Base-by-base conservation (phyloP, 139 green algal species). In the Chlamydomonas urium region DNA sequence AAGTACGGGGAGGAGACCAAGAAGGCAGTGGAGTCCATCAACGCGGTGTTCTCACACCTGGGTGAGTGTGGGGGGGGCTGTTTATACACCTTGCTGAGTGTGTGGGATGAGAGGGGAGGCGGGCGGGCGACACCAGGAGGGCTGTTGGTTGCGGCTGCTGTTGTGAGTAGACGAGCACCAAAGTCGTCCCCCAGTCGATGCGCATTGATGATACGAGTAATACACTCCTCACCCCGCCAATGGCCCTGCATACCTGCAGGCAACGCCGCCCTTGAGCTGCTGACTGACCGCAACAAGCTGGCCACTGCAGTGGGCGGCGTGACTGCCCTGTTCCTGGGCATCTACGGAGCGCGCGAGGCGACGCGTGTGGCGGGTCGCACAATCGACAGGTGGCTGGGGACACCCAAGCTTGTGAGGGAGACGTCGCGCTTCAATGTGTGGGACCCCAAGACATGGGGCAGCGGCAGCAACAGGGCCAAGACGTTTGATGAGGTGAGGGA, bases 261-360 rank as follows among this genome's bases (percentile, higher is more conserved):
- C 24, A 53, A 28, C 4, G 62, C 72, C 17, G 82, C 79, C 2
- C 77, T 74, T 8, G 73, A 80, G 32, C 76, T 98, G 65, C 76
- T 98, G 23, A 91, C 84, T 2, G 94, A 98, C 72, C 79, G 38
- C 3, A 82, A 92, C 62, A 93, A 90, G 77, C 81, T 97, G 74
- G 67, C 83, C 3, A 86, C 53, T 4, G 57, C 78, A 21, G 74
- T 94, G 47, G 91, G 80, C 4, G 91, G 93, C 8, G 65, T 85
- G 19, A 89, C 87, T 2, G 81, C 90, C 33, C 80, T 97, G 32
- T 92, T 91, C 33, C 79, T 93, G 38, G 94, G 94, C 36, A 76
- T 98, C 2, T 98, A 96, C 75, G 81, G 79, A 2, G 82, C 90
- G 2, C 71, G 91, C 1, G 94, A 98, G 82, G 88, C 82, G 24